Conservation (phyloP, 305 asterid genomes). For the Fraxinus ornus region DNA sequence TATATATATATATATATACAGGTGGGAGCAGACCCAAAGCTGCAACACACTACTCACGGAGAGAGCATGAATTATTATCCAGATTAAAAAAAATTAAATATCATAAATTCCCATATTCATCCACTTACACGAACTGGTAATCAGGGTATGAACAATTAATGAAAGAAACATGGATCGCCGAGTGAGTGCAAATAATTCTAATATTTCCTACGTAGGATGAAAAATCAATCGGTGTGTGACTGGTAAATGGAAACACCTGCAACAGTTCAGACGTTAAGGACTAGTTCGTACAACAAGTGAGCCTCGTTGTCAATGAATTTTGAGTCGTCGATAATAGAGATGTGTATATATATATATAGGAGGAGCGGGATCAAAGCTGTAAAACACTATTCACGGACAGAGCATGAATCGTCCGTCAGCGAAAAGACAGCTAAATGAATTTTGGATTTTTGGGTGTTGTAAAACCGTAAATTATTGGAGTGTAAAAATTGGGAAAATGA, state of each 20-base stretch:
- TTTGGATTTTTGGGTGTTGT: background rate
- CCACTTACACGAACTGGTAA: background rate
- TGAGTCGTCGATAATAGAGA: too few species aligned
- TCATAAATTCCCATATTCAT: background rate
- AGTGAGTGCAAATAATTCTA: too few species aligned
- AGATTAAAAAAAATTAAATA: too few species aligned
- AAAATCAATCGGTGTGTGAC: background rate
- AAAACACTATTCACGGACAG: background rate
- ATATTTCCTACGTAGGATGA: background rate
- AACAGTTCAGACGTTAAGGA: too few species aligned
- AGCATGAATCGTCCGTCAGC: background rate
- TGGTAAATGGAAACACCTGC: background rate
- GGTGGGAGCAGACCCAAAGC: background rate
- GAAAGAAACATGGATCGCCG: too few species aligned
- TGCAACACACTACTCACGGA: constrained; percentile 20
- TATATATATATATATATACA: background rate
- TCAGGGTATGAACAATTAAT: background rate
- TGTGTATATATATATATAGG: too few species aligned
- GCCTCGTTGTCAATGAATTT: too few species aligned
- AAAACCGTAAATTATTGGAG: background rate
- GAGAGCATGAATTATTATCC: constrained; percentile 22
- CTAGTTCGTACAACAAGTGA: too few species aligned
- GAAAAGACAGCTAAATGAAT: background rate
- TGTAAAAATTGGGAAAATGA: background rate
- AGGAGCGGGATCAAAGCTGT: background rate